phyloP scores from a whole-genome alignment of 805 yeast genomes.

The Pichia heedii region DNA sequence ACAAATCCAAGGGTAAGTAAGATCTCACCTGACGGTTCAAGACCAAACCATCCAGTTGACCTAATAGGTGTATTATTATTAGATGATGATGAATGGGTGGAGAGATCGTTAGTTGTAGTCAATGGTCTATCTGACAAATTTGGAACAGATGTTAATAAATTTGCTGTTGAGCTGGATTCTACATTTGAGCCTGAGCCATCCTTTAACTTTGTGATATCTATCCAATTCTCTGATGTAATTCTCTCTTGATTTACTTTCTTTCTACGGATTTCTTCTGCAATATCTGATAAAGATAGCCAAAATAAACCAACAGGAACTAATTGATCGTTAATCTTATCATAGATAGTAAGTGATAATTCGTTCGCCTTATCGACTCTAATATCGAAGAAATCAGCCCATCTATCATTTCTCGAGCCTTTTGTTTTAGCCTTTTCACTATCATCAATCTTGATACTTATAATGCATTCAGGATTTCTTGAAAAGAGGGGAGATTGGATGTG shows the following conservation, averaged over 20 bases:
- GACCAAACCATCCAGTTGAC: conserved; percentile 74
- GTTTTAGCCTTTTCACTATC: conserved; percentile 78
- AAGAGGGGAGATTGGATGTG: conserved; percentile 82
- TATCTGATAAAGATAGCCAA: conserved; percentile 86
- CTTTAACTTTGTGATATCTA: conserved; percentile 58
- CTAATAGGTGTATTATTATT: conserved; percentile 12
- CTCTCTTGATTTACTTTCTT: conserved; percentile 70
- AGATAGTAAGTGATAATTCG: conserved; percentile 82
- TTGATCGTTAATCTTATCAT: conserved; percentile 63
- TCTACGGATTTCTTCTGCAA: conserved; percentile 91
- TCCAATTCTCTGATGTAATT: conserved; percentile 71
- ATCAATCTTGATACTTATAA: conserved; percentile 73
- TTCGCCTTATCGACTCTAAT: conserved; percentile 83
- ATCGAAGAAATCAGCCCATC: conserved; percentile 76
- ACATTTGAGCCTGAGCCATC: neutral
- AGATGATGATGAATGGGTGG: conserved; percentile 8
- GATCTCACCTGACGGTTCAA: conserved; percentile 93
- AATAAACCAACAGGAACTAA: conserved; percentile 82
- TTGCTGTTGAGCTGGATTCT: neutral
- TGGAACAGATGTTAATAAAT: neutral
- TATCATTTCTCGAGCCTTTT: conserved; percentile 62
- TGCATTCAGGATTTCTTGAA: conserved; percentile 70
- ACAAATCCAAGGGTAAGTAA: conserved; percentile 70
- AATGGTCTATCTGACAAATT: neutral
- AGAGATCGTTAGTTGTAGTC: conserved; percentile 1